Base-by-base conservation (phyloP, 352 stramenopile species). In the Plasmopara halstedii region DNA sequence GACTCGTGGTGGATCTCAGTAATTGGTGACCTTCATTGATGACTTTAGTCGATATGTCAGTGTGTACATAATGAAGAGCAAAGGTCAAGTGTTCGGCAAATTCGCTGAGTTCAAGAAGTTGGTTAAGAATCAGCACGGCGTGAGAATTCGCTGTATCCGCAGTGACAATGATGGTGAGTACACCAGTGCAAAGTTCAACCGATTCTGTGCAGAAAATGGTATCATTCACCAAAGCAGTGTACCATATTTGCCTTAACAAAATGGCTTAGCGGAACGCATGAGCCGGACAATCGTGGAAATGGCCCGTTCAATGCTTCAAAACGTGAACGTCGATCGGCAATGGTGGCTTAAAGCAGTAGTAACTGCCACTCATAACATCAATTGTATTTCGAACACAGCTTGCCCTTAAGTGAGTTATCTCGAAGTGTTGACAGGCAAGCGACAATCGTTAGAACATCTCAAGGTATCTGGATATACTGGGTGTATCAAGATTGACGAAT, bases 111-210 rank as follows among this genome's bases (percentile, higher is more conserved):
- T 17, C 4, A 26, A 25, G 3, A 13, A 10, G 6, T 13, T 15
- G 7, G 19, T 25, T 10, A 18, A 41, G 35, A n/a, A 10, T 6
- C 35, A 41, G 18, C 7, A 13, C 17, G 5, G 11, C 5, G 6
- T 6, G 3, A 11, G 15, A 8, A 25, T 26, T 9, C 4, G 5
- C 2, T 41, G 35, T 18, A 5, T 41, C 13, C 35, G 35, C 2
- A 41, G 17, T 23, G 35, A 41, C 18, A 41, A 41, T 10, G 35
- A 10, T 25, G 35, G 35, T 15, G 35, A 41, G n/a, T 41, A 41
- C 6, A 4, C n/a, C 4, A 22, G 17, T 19, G 26, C 13, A n/a
- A 11, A 14, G 2, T 41, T 41, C 35, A 5, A 4, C 17, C 25
- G 19, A 27, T 41, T 41, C 7, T 41, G 17, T 13, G 14, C 35